Evolutionary conservation across 2,329 filamentous ascomycete species (phyloP), one percentile per base, ranked within the genome.

Genomic region (Cadophora sp.): DNA sequence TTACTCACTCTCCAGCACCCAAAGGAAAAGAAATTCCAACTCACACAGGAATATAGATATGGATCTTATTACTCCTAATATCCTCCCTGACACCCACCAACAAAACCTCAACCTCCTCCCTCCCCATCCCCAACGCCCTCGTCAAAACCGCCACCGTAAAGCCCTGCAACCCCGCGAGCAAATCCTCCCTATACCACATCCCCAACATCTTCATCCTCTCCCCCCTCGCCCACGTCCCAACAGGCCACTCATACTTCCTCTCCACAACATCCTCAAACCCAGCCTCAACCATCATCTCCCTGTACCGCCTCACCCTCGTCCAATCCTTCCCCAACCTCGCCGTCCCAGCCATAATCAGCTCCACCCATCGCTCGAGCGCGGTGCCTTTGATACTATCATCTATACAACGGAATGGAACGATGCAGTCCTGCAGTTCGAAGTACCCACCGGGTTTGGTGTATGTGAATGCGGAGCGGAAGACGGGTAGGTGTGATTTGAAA

Each of bases 211-310:
- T 81, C 59, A 78, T 64, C 59, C 72, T 75, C 39, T 73, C 69
- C 64, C 80, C 79, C 7, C 70, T 75, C 43, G 76, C 75, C 81
- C 81, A 83, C 11, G 77, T 75, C 3, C 80, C 79, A 18, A 82
- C 73, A 0, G 81, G 81, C 76, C 79, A 79, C 62, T 80, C 79
- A 70, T 77, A 81, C 43, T 72, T 72, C 65, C 73, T 73, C 71
- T 82, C 80, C 11, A 79, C 76, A 7, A 83, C 70, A 41, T 76
- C 66, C 36, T 66, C 71, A 47, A 75, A 74, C 0, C 75, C 75
- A 20, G 65, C 67, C 66, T 72, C 71, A 48, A 67, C 53, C 43
- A 75, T 64, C 61, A 81, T 30, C 27, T 30, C 27, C 27, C 27
- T 30, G 27, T 30, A 30, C 27, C 27, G 27, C 27, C 6, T 30